Evolutionary conservation across 75 land plant genomes (phyloP).

Genomic region (Sequoia sempervirens): DNA sequence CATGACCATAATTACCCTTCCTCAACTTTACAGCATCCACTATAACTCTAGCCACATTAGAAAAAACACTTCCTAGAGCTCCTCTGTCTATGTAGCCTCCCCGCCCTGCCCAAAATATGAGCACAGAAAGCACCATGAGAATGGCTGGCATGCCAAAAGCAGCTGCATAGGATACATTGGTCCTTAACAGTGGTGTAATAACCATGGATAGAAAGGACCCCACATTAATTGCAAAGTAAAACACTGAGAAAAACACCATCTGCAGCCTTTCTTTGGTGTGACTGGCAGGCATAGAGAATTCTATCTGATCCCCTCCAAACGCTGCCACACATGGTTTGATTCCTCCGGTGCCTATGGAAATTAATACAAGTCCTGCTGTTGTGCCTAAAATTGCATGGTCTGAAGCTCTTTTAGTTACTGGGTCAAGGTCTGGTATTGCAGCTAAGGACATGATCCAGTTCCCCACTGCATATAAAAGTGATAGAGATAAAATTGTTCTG

Average conservation of each 20-base stretch:
- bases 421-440: constrained; percentile 15
- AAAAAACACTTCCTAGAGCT: constrained; percentile 27
- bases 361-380: constrained; percentile 12
- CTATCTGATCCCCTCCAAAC: constrained; percentile 39
- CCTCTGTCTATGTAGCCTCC: constrained; percentile 17
- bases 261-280: constrained; percentile 22
- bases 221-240: constrained; percentile 30
- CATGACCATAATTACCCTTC: background rate
- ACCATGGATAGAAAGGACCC: constrained; percentile 31
- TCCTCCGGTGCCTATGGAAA: constrained; percentile 39
- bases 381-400: constrained; percentile 21
- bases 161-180: constrained; percentile 24
- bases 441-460: constrained; percentile 36
- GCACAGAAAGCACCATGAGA: constrained; percentile 24
- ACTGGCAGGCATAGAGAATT: constrained; percentile 27
- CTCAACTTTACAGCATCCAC: constrained; percentile 19
- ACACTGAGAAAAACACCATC: constrained; percentile 29
- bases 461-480: constrained; percentile 28
- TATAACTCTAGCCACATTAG: constrained; percentile 19
- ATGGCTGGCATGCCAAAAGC: constrained; percentile 38
- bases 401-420: constrained; percentile 1
- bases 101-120: constrained; percentile 32
- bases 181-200: constrained; percentile 24
- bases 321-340: constrained; percentile 39
- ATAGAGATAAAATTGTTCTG: constrained; percentile 29